A percentile compares a stretch with the other conserved stretches of the same genome.
Conservation (phyloP, 192 early-diverging fungal genomes). For the Neocallimastix lanati region DNA sequence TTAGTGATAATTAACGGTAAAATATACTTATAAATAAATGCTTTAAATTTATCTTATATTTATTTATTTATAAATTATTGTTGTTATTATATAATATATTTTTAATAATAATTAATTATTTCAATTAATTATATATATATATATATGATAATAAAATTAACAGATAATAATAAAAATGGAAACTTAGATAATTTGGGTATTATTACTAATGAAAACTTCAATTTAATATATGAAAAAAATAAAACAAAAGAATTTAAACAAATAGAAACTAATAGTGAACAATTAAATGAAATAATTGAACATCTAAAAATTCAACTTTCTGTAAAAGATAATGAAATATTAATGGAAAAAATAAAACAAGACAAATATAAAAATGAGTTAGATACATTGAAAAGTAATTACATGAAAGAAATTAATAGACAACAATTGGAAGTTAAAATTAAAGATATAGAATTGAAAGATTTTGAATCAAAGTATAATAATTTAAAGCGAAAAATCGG, state of each 20-base stretch:
- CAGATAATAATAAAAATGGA: too few relatives aligned
- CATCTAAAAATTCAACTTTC: not conserved
- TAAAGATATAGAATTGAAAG: not conserved
- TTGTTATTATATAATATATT: too few relatives aligned
- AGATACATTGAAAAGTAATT: not conserved
- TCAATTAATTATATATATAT: too few relatives aligned
- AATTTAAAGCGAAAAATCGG: not conserved
- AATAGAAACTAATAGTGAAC: not conserved
- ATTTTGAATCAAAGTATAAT: not conserved
- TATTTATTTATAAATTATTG: too few relatives aligned
- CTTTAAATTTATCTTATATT: too few relatives aligned
- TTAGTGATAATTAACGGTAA: too few relatives aligned
- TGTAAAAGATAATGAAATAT: not conserved
- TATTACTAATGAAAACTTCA: too few relatives aligned
- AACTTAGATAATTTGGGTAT: too few relatives aligned
- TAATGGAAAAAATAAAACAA: not conserved
- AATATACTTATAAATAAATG: too few relatives aligned
- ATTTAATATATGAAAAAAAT: not conserved
- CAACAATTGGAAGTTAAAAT: not conserved
- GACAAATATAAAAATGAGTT: not conserved
- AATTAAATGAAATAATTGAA: not conserved
- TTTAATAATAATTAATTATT: too few relatives aligned
- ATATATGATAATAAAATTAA: not conserved
- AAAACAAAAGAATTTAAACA: not conserved
- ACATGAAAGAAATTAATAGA: not conserved